These are phyloP conservation scores for Dactylis glomerata DNA, from an alignment of 176 grass and related monocot species.

Conservation along the genomic window DNA sequence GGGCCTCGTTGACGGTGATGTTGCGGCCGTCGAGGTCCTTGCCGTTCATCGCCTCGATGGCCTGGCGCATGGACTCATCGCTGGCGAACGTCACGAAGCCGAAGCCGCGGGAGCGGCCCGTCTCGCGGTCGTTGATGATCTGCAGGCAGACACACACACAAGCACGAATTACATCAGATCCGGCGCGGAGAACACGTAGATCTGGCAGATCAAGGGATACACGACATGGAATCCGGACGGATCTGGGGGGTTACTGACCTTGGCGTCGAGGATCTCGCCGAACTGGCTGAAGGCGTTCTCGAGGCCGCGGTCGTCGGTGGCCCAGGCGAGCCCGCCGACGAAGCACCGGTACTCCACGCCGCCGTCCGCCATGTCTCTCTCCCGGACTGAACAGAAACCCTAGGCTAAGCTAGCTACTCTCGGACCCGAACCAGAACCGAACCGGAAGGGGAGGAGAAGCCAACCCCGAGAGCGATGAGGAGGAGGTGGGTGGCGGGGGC, in stretches of 20 bases:
- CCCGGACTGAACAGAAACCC: background rate
- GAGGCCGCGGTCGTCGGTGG: constrained; percentile 76
- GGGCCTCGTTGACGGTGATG: constrained; percentile 98
- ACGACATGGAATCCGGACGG: background rate
- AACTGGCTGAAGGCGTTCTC: constrained; percentile 62
- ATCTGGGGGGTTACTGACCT: constrained; percentile 35
- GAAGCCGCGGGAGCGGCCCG: constrained; percentile 76
- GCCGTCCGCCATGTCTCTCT: constrained; percentile 33
- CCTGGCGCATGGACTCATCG: constrained; percentile 76
- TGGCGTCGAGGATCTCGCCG: constrained; percentile 90
- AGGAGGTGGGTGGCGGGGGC: background rate
- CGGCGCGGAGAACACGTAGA: background rate
- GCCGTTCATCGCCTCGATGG: constrained; percentile 90
- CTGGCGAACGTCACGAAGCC: constrained; percentile 82
- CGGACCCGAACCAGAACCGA: constrained; percentile 17
- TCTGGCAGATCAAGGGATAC: background rate
- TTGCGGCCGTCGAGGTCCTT: constrained; percentile 72
- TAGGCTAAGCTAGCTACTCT: constrained; percentile 5
- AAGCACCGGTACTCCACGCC: constrained; percentile 90
- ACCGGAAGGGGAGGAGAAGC: constrained; percentile 83
- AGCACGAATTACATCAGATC: background rate
- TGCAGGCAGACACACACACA: background rate
- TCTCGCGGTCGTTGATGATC: constrained; percentile 96
- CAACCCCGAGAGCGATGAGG: constrained; percentile 72
- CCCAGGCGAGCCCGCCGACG: constrained; percentile 91